These are phyloP conservation scores for Colletotrichum sp. DNA, from an alignment of 2,329 filamentous ascomycete genomes.

Conservation along the genomic window DNA sequence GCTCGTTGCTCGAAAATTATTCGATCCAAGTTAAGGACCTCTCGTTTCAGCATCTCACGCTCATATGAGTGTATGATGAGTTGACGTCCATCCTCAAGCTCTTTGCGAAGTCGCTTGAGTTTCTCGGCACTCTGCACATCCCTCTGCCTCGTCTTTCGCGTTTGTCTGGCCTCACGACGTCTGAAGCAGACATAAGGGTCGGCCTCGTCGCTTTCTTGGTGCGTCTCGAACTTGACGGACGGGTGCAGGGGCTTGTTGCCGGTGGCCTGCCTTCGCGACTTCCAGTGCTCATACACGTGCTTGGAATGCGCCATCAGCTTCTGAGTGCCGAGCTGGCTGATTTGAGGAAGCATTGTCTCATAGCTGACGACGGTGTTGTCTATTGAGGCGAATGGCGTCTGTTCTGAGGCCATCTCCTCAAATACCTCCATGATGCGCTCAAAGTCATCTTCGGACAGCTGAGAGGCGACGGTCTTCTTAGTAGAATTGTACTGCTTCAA, in stretches of 20 bases:
- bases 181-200: conserved; percentile 99
- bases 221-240: conserved; percentile 89
- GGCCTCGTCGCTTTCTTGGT: conserved; percentile 91
- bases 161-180: conserved; percentile 90
- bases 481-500: conserved; percentile 85
- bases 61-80: conserved; percentile 79
- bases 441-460: conserved; percentile 88
- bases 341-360: conserved; percentile 75
- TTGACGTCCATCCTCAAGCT: conserved; percentile 87
- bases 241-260: conserved; percentile 79
- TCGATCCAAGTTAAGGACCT: conserved; percentile 76
- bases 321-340: conserved; percentile 55
- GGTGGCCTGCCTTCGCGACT: conserved; percentile 66
- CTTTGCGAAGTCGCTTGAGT: conserved; percentile 86
- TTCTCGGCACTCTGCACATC: conserved; percentile 96
- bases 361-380: conserved; percentile 85
- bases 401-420: conserved; percentile 82
- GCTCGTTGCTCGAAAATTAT: conserved; percentile 83
- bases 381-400: conserved; percentile 88
- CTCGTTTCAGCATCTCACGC: conserved; percentile 80
- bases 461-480: conserved; percentile 59
- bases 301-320: conserved; percentile 68
- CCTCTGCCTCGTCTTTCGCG: conserved; percentile 90
- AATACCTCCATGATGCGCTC: conserved; percentile 95
- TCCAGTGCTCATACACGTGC: conserved; percentile 91